phyloP scores from a whole-genome alignment of 2,329 filamentous ascomycete genomes.

The Pseudofabraea citricarpa region DNA sequence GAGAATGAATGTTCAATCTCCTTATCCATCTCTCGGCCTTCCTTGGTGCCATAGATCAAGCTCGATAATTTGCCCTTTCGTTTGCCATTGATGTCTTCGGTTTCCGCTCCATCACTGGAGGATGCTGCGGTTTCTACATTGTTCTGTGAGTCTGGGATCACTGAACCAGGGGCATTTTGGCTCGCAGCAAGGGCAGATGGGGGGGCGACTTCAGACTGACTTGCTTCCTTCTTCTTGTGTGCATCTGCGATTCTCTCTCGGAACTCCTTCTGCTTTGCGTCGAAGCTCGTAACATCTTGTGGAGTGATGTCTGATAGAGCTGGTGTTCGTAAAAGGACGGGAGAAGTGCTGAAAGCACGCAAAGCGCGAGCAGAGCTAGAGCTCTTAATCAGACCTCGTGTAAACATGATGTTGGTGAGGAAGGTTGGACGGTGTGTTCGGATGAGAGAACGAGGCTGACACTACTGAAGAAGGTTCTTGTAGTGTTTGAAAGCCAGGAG shows the following conservation, averaged over 20 bases:
- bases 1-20: conserved; percentile 97
- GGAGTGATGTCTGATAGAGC: conserved; percentile 80
- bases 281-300: conserved; percentile 70
- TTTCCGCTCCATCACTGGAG: conserved; percentile 54
- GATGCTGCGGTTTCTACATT: conserved; percentile 49
- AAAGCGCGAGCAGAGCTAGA: conserved; percentile 32
- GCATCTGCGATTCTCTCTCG: conserved; percentile 74
- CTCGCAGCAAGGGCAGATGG: too few species aligned
- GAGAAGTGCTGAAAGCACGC: conserved; percentile 54
- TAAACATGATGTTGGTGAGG: conserved; percentile 31
- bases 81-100: conserved; percentile 54
- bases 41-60: conserved; percentile 94
- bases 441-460: conserved; percentile 5
- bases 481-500: too few species aligned
- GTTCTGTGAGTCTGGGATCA: conserved; percentile 40
- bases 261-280: conserved; percentile 78
- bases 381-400: conserved; percentile 18
- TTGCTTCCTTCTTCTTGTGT: conserved; percentile 78
- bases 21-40: conserved; percentile 87
- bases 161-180: too few species aligned
- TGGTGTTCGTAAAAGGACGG: conserved; percentile 49
- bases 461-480: conserved; percentile 9
- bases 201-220: conserved; percentile 54
- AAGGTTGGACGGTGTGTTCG: conserved; percentile 7
- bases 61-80: conserved; percentile 73